A percentile compares a stretch with the other conserved stretches of the same genome.
Conservation (phyloP, 108 stramenopile species). For the Discostella pseudostelligera region DNA sequence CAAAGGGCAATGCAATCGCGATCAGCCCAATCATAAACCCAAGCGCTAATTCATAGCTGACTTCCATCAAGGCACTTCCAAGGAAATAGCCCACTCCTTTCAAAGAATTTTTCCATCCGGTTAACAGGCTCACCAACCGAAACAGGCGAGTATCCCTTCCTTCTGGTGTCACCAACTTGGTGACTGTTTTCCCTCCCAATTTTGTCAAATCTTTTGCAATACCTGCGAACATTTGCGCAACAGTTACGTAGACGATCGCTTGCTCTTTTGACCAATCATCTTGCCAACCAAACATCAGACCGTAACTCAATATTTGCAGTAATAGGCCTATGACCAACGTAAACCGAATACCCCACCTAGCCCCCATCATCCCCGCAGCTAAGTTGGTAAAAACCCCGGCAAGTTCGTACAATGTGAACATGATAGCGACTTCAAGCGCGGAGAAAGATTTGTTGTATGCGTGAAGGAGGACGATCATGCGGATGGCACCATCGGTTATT, state of each 20-base stretch:
- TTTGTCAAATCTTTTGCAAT: conserved; percentile 94
- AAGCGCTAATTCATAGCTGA: conserved; percentile 77
- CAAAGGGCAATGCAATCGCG: conserved; percentile 83
- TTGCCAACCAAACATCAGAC: conserved; percentile 78
- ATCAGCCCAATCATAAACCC: conserved; percentile 86
- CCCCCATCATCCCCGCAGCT: conserved; percentile 86
- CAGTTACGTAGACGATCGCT: conserved; percentile 85
- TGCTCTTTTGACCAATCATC: conserved; percentile 65
- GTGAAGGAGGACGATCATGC: conserved; percentile 91
- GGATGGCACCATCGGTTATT: conserved; percentile 93
- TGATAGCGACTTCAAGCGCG: conserved; percentile 88
- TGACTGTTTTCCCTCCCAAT: conserved; percentile 92
- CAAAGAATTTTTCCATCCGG: conserved; percentile 94
- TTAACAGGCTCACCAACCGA: conserved; percentile 83
- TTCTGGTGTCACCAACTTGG: conserved; percentile 92
- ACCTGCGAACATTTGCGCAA: conserved; percentile 93
- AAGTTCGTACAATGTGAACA: conserved; percentile 93
- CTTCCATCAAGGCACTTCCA: conserved; percentile 74
- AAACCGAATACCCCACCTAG: conserved; percentile 84
- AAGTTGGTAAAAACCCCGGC: conserved; percentile 94
- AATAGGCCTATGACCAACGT: conserved; percentile 75
- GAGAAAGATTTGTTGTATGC: conserved; percentile 91
- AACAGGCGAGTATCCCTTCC: conserved; percentile 86
- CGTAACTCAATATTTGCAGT: conserved; percentile 73
- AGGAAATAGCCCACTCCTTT: conserved; percentile 93